A percentile compares a stretch with the other conserved stretches of the same genome.
phyloP scores from a whole-genome alignment of 2,329 filamentous ascomycete species.

The Sclerotinia minor region DNA sequence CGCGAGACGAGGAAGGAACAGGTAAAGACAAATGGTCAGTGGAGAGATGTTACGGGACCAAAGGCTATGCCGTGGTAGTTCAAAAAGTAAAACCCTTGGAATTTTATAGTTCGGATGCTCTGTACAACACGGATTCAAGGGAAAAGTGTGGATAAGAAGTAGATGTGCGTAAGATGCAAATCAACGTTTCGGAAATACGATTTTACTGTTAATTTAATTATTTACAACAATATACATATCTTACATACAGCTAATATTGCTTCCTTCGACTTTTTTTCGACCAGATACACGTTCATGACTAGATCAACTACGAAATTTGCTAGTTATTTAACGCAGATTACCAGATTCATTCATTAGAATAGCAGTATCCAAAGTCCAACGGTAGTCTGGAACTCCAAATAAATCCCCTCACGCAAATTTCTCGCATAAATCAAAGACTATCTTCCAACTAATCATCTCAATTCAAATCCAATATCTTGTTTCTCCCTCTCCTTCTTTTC shows the following conservation, averaged over 20 bases:
- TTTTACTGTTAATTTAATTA: too few species aligned
- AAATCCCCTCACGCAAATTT: too few species aligned
- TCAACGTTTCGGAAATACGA: background rate
- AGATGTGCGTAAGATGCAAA: background rate
- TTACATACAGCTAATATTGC: too few species aligned
- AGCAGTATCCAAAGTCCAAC: background rate
- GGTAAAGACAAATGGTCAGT: conserved; percentile 38
- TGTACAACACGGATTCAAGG: background rate
- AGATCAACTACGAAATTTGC: background rate
- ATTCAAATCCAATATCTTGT: background rate
- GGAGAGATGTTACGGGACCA: conserved; percentile 39
- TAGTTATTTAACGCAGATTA: background rate
- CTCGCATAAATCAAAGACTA: background rate
- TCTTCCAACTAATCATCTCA: background rate
- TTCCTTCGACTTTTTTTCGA: too few species aligned
- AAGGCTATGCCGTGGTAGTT: conserved; percentile 39
- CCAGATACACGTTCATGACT: too few species aligned
- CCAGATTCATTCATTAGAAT: background rate
- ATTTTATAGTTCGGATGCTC: too few species aligned
- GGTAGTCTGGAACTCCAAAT: background rate
- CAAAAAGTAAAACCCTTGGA: too few species aligned
- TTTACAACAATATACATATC: too few species aligned
- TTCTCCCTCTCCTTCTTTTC: background rate
- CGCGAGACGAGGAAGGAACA: conserved; percentile 30
- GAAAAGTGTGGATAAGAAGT: background rate